Base-by-base conservation (phyloP, 2,329 filamentous ascomycete genomes). In the Talaromyces islandicus region DNA sequence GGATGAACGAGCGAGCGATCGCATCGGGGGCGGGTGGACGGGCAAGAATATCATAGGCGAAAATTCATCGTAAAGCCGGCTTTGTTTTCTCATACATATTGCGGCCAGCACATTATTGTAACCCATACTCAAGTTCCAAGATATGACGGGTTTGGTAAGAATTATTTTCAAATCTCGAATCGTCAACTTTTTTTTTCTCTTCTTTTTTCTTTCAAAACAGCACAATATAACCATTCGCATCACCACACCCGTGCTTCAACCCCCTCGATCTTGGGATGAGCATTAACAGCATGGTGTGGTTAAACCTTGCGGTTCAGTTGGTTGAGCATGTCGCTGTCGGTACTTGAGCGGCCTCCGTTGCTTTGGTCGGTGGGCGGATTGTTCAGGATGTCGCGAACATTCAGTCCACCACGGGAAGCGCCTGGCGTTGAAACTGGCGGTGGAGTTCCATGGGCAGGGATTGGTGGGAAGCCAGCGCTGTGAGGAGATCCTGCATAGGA, bases 291-390 rank as follows among this genome's bases (percentile, higher is more conserved):
- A 52, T 17, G 35, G n/a, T 9, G 29, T 25, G 12, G 67, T 51
- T 73, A 65, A 6, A 74, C 76, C 54, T 74, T 71, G 56, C 77
- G 75, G 61, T 78, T 77, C 55, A 79, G 66, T 32, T 75, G 75
- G 65, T 78, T 80, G 43, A 81, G 73, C 79, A 81, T 81, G 60
- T 79, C 77, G 62, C 77, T 81, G 66, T 81, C 79, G 29, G 75
- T 77, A 60, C 74, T 78, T 46, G 74, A 77, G 30, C 79, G 75
- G 27, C 73, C 71, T 67, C 59, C 70, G 68, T 68, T 65, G 24
- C 61, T 62, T 52, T 60, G 54, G 58, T 77, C 75, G 35, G 72
- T 70, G 1, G 76, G 76, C 21, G 59, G 59, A 17, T 61, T 61
- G 53, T 77, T 78, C 32, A 81, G 67, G 73, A 81, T 78, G 60